Evolutionary conservation across 2,329 filamentous ascomycete genomes (phyloP).

Genomic region (Mollisia scopiformis): DNA sequence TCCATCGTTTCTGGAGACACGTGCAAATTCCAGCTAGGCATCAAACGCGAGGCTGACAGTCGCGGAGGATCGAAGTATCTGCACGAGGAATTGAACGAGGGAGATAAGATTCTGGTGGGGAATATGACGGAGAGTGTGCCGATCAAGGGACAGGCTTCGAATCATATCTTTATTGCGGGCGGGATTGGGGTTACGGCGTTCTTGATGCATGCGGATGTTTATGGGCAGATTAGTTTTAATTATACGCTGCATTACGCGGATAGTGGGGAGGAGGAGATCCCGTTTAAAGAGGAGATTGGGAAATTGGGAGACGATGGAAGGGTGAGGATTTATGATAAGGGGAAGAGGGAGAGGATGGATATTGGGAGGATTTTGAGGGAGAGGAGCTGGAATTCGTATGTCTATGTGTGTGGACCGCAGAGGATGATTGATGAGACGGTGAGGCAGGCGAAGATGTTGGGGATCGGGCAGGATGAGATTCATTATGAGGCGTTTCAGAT

Average conservation of each 20-base stretch:
- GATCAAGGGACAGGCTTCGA: constrained; percentile 49
- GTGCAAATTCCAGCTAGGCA: constrained; percentile 57
- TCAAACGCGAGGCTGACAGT: constrained; percentile 56
- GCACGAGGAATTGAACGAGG: constrained; percentile 50
- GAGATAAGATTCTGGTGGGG: constrained; percentile 54
- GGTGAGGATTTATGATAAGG: constrained; percentile 56
- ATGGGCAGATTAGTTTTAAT: constrained; percentile 49
- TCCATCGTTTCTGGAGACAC: constrained; percentile 58
- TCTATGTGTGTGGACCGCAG: constrained; percentile 64
- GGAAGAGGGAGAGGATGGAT: constrained; percentile 54
- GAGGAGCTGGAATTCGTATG: constrained; percentile 55
- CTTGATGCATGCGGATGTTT: constrained; percentile 49
- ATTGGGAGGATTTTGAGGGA: constrained; percentile 48
- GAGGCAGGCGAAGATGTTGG: constrained; percentile 43
- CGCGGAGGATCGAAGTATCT: constrained; percentile 65
- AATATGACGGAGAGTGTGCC: constrained; percentile 54
- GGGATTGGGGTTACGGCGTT: constrained; percentile 72
- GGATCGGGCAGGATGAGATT: constrained; percentile 52
- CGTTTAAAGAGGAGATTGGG: constrained; percentile 54
- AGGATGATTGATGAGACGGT: constrained; percentile 58
- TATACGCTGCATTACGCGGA: constrained; percentile 63
- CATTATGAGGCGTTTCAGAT: constrained; percentile 64
- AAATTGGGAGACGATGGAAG: constrained; percentile 44
- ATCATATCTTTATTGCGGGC: constrained; percentile 65
- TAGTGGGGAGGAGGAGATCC: constrained; percentile 52